phyloP scores from a whole-genome alignment of 2,329 filamentous ascomycete species.

The Colletotrichum sojae region DNA sequence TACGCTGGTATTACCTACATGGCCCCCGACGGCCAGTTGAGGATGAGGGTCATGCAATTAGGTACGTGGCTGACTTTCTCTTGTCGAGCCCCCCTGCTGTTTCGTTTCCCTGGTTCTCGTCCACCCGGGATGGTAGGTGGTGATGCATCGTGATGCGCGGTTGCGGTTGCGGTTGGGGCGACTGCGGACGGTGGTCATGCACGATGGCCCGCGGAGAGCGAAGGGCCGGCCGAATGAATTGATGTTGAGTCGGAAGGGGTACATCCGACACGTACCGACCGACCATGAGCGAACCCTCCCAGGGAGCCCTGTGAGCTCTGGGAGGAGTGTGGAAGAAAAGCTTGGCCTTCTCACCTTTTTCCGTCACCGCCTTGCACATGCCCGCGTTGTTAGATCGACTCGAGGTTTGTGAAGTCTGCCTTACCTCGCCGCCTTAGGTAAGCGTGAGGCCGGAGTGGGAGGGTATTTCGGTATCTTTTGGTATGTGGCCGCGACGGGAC shows the following conservation, averaged over 20 bases:
- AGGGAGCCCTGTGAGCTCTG: background rate
- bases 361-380: constrained; percentile 4
- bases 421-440: background rate
- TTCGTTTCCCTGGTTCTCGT: too few relatives aligned
- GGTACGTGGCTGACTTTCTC: background rate
- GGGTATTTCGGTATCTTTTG: background rate
- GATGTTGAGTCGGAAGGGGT: background rate
- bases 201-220: constrained; percentile 20
- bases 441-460: background rate
- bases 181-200: constrained; percentile 7
- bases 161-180: background rate
- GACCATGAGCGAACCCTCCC: background rate
- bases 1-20: constrained; percentile 22
- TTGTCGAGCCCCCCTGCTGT: too few relatives aligned
- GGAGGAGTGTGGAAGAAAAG: background rate
- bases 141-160: background rate
- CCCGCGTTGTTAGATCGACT: background rate
- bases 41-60: too few relatives aligned
- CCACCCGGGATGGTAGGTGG: too few relatives aligned
- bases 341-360: constrained; percentile 1
- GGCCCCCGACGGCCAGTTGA: background rate
- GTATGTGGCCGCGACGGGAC: too few relatives aligned
- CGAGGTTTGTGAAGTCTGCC: background rate
- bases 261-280: background rate
- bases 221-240: constrained; percentile 1